phyloP scores from a whole-genome alignment of 805 yeast genomes.

The Yarrowia deformans region DNA sequence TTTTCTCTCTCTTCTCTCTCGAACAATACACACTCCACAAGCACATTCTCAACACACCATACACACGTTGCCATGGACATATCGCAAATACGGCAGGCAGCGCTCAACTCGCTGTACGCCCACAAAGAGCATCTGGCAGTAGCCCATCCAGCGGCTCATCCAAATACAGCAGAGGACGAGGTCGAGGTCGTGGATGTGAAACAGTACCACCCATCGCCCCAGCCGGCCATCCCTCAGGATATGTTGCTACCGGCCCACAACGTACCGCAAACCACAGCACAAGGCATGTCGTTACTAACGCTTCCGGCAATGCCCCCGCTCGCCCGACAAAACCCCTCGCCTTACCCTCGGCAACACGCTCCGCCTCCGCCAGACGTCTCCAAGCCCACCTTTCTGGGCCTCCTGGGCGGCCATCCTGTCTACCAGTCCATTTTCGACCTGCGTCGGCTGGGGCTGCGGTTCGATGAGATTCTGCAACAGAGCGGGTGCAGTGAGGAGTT shows the following conservation, averaged over 20 bases:
- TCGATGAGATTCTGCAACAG: slow-evolving; percentile 33
- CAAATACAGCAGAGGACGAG: neutral
- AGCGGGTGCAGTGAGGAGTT: slow-evolving; percentile 18
- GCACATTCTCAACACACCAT: neutral
- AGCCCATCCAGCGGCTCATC: neutral
- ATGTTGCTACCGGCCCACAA: too few species aligned
- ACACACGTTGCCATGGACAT: slow-evolving; percentile 12
- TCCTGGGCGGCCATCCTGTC: slow-evolving; percentile 17
- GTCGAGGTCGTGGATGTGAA: neutral
- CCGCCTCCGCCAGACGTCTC: slow-evolving; percentile 12
- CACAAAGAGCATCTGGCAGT: slow-evolving; percentile 16
- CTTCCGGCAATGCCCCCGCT: neutral
- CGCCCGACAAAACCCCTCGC: slow-evolving; percentile 21
- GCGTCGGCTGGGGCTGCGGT: slow-evolving; percentile 31
- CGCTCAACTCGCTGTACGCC: slow-evolving; percentile 35
- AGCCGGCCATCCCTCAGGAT: neutral
- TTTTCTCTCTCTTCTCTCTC: neutral
- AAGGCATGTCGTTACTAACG: neutral
- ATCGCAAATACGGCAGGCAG: slow-evolving; percentile 32
- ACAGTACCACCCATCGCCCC: neutral
- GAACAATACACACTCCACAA: neutral
- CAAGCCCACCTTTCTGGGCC: slow-evolving; percentile 17
- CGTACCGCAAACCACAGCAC: neutral
- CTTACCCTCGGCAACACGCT: slow-evolving; percentile 24
- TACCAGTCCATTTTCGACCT: slow-evolving; percentile 30